Evolutionary conservation across 495 filamentous ascomycete species (phyloP).

Genomic region (Penicillium paxilli): DNA sequence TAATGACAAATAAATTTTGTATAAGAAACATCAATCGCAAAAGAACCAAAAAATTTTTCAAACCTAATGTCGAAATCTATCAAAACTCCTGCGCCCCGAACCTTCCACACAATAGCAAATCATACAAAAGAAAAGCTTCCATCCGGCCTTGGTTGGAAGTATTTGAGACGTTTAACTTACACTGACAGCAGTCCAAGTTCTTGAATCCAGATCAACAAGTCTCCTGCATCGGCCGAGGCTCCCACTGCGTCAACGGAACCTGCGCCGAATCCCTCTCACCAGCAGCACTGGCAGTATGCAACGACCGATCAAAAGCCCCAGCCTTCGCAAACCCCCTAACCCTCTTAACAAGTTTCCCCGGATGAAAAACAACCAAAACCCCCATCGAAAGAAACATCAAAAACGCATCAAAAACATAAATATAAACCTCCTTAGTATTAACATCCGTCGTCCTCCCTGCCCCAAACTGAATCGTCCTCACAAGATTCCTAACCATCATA

Average conservation of each 20-base stretch:
- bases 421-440: conserved; percentile 34
- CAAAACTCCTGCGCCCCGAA: too few species aligned
- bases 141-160: background rate
- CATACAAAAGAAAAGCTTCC: background rate
- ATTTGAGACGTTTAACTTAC: too few species aligned
- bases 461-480: conserved; percentile 45
- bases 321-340: conserved; percentile 13
- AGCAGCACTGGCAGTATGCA: background rate
- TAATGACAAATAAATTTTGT: conserved; percentile 19
- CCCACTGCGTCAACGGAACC: conserved; percentile 20
- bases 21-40: too few species aligned
- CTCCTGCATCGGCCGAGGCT: background rate
- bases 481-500: conserved; percentile 41
- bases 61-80: too few species aligned
- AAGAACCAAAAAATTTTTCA: too few species aligned
- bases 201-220: background rate
- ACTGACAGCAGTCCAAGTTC: too few species aligned
- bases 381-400: conserved; percentile 31
- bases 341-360: conserved; percentile 32
- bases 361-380: conserved; percentile 31
- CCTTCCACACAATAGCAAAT: background rate
- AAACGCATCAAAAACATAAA: conserved; percentile 41
- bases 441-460: conserved; percentile 17
- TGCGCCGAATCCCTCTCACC: conserved; percentile 8
- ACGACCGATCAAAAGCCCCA: conserved; percentile 3